Evolutionary conservation across 2,329 filamentous ascomycete genomes (phyloP), one percentile per base, ranked within the genome.

Genomic region (Stemphylium vesicarium): DNA sequence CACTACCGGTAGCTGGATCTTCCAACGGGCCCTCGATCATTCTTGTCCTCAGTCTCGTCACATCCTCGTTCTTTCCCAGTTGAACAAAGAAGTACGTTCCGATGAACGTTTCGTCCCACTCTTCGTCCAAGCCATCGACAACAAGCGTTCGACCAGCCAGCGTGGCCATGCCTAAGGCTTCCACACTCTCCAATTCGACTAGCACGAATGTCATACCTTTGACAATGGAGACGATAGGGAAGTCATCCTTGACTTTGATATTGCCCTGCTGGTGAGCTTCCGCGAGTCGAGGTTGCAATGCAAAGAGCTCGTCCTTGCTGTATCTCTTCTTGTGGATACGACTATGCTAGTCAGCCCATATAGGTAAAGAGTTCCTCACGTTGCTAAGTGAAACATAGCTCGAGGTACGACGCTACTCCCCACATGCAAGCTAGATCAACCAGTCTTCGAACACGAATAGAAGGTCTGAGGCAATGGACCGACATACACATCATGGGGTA

Each of bases 201-300:
- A 91, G 81, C n/a, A 85, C 75, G 72, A 92, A 92, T 0, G 84
- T 85, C 87, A 93, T 89, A 42, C 90, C 90, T 39, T 85, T 85
- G 32, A 92, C 89, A 40, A 92, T 78, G 38, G 76, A 79, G 10
- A 80, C 76, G 11, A 79, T 62, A 12, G 75, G 63, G 29, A 59
- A 72, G 60, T 69, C 47, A 61, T 67, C 56, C 24, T 63, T 59
- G 4, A 63, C 31, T 10, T 53, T 49, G 18, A 64, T 26, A 20
- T 62, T 44, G 13, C 55, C 44, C 24, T 61, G 49, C 7, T 53
- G 31, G 37, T 63, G 53, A 40, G 60, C 63, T 22, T 59, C 55
- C 33, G 65, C 66, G 36, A 81, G 63, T 12, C 44, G 56, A 11
- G 76, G 71, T 56, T 80, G 78, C 18, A 77, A 46, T 18, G 65